phyloP scores from a whole-genome alignment of 2,329 filamentous ascomycete genomes.

The Hymenoscyphus fraxineus region DNA sequence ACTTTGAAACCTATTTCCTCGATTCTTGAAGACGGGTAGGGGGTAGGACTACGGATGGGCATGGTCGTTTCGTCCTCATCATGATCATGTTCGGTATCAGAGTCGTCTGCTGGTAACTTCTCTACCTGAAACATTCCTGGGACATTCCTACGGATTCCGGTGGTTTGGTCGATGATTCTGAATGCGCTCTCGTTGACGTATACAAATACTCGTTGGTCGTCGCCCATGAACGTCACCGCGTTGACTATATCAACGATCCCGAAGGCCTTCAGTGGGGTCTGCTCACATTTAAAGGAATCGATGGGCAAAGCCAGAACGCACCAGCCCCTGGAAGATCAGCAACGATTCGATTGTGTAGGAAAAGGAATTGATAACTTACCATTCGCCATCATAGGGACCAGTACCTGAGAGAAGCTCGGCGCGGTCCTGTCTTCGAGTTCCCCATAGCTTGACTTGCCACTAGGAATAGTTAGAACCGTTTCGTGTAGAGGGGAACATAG shows the following conservation, averaged over 20 bases:
- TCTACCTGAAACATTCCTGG: not conserved
- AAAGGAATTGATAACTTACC: not conserved
- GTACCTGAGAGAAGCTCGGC: not conserved
- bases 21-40: not conserved
- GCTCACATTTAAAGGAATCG: not conserved
- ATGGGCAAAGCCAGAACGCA: not conserved
- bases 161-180: not conserved
- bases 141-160: not conserved
- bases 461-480: not conserved
- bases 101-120: not conserved
- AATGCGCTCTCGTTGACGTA: not conserved
- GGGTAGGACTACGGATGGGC: not conserved
- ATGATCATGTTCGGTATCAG: not conserved
- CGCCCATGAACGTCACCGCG: not conserved
- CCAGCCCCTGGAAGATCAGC: conserved; percentile 1
- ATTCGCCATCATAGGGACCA: not conserved
- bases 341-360: not conserved
- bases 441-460: conserved; percentile 4
- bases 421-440: not conserved
- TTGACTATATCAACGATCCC: not conserved
- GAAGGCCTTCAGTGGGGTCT: not conserved
- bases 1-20: not conserved
- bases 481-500: not conserved
- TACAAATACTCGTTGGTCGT: not conserved
- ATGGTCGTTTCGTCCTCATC: not conserved